phyloP scores from a whole-genome alignment of 768 basidiomycete species.

The Hypholoma sublateritium region DNA sequence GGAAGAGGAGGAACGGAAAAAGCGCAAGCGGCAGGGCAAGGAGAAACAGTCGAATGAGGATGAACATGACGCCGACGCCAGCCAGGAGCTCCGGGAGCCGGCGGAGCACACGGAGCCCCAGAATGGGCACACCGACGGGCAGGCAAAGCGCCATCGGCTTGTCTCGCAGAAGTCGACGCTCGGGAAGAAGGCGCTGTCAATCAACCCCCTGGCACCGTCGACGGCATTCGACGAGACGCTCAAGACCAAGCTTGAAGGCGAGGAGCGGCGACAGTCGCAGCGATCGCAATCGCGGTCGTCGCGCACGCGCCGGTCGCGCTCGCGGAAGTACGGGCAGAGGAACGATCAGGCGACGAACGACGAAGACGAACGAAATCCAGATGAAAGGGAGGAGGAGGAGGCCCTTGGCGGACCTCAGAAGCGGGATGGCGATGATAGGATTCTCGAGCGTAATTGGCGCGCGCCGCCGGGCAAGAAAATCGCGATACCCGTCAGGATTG shows the following conservation, averaged over 20 bases:
- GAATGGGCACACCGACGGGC: conserved; percentile 6
- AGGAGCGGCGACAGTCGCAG: conserved; percentile 24
- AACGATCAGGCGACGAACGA: conserved; percentile 18
- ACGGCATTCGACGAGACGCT: conserved; percentile 83
- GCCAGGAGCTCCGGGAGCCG: neutral
- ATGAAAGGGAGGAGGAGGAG: conserved; percentile 43
- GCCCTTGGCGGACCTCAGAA: conserved; percentile 27
- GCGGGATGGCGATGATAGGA: conserved; percentile 43
- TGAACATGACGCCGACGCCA: conserved; percentile 6
- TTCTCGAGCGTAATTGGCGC: conserved; percentile 65
- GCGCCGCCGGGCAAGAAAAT: conserved; percentile 90
- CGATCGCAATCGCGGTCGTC: conserved; percentile 6
- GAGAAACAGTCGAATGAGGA: conserved; percentile 23
- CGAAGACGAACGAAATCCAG: conserved; percentile 30
- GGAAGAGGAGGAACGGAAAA: conserved; percentile 24
- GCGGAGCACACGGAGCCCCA: neutral
- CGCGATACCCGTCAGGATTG: conserved; percentile 91
- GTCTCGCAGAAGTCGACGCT: conserved; percentile 20
- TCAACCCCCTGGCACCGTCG: conserved; percentile 85
- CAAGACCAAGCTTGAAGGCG: conserved; percentile 58
- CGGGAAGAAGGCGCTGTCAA: conserved; percentile 48
- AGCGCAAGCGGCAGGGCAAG: conserved; percentile 23
- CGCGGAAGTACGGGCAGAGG: conserved; percentile 11
- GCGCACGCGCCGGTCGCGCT: neutral
- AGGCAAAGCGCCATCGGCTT: conserved; percentile 40